phyloP scores from a whole-genome alignment of 2,329 filamentous ascomycete genomes.

The Colletotrichum liriopes region DNA sequence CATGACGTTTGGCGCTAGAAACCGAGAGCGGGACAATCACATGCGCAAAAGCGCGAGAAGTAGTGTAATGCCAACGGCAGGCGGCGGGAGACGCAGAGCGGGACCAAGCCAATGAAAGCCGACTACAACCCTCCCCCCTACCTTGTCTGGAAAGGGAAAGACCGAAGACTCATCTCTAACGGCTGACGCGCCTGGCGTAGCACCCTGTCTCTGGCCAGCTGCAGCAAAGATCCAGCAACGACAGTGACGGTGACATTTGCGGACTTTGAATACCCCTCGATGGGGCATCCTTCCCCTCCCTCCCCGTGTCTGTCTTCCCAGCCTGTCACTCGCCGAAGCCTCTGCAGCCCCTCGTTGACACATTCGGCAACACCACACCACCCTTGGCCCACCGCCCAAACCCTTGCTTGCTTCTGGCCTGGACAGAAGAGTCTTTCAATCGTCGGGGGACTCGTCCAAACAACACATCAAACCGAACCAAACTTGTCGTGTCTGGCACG shows the following conservation, averaged over 20 bases:
- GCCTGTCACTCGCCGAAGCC: conserved; percentile 26
- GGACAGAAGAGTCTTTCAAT: conserved; percentile 7
- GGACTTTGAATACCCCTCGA: background rate
- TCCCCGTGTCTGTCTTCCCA: conserved; percentile 5
- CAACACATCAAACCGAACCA: conserved; percentile 25
- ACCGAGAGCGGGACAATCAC: conserved; percentile 19
- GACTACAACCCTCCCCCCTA: background rate
- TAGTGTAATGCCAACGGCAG: background rate
- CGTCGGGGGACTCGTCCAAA: conserved; percentile 2
- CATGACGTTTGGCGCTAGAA: conserved; percentile 35
- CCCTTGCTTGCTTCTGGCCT: conserved; percentile 7
- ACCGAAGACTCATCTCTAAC: conserved; percentile 11
- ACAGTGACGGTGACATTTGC: conserved; percentile 16
- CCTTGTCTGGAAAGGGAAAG: background rate
- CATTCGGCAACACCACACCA: conserved; percentile 31
- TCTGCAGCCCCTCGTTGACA: conserved; percentile 1
- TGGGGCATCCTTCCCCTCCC: background rate
- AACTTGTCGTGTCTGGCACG: conserved; percentile 17
- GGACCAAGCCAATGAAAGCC: background rate
- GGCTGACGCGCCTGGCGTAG: conserved; percentile 31
- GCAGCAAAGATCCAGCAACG: conserved; percentile 17
- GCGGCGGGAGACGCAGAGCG: background rate
- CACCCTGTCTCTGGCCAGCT: conserved; percentile 11
- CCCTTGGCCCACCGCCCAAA: conserved; percentile 16
- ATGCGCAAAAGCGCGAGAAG: conserved; percentile 2